Base-by-base conservation (phyloP, 2,329 filamentous ascomycete species). In the Ceratocystis colombiana region DNA sequence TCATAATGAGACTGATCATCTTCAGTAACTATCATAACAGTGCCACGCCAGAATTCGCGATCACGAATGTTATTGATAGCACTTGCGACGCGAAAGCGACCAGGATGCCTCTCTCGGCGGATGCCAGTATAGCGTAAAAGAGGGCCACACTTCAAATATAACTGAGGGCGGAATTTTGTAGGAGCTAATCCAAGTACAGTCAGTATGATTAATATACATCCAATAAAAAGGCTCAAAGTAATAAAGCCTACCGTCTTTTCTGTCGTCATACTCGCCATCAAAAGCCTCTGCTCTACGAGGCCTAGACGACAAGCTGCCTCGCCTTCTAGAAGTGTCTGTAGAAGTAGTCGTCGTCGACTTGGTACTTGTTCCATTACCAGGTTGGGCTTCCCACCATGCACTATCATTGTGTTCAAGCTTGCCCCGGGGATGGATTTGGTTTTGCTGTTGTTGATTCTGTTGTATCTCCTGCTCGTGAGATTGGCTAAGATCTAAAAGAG, bases 11-110 rank as follows among this genome's bases (percentile, higher is more conserved):
- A 97, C 50, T 88, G 83, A 1, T 84, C 82, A 72, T 99, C 93
- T 64, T 86, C 82, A 0, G 94, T 97, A 25, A 99, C 91, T 71
- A 99, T 96, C 90, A 99, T 91, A 67, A 97, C 82, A 68, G 86
- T 95, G 4, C 94, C 94, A 74, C 92, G 85, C 94, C 94, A 99
- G 22, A 93, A 85, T 71, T 96, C 90, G 64, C 85, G 83, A 55
- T 90, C 86, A 0, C 72, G 65, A 12, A 72, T 66, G 70, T 73
- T 66, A n/a, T 7, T 37, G 30, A 37, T 28, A 8, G 55, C 25
- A 30, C 55, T 59, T 28, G 17, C 33, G 4, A 30, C n/a, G 72
- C 74, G 37, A 73, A 75, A 41, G 30, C 77, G 73, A 33, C 74
- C 72, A 0, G 77, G 72, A 61, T 77, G 72, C 71, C 79, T 78